Evolutionary conservation across 1,139 yeast genomes (phyloP).

Genomic region (Kodamaea sp.): DNA sequence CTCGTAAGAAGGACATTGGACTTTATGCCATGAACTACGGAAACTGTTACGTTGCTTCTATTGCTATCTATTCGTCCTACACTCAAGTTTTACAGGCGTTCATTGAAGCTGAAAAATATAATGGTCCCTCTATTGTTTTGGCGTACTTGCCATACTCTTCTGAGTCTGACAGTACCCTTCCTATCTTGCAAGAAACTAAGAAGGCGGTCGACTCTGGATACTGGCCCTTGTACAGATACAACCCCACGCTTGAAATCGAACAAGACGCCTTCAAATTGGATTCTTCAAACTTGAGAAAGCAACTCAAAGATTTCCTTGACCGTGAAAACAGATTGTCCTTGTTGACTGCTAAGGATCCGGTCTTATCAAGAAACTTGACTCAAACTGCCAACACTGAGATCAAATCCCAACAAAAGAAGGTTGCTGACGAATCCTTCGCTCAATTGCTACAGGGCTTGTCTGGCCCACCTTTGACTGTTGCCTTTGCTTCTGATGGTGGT

Average conservation of each 20-base stretch:
- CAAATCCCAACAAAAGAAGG: conserved; percentile 59
- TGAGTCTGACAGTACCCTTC: conserved; percentile 70
- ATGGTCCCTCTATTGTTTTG: conserved; percentile 88
- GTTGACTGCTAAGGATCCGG: conserved; percentile 70
- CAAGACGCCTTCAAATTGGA: conserved; percentile 72
- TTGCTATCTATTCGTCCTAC: conserved; percentile 90
- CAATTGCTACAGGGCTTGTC: conserved; percentile 81
- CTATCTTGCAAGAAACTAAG: conserved; percentile 83
- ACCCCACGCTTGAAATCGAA: conserved; percentile 56
- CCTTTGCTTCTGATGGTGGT: conserved; percentile 96
- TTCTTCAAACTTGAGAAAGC: conserved; percentile 78
- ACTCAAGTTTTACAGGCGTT: conserved; percentile 90
- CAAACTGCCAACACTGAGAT: conserved; percentile 60
- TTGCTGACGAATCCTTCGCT: conserved; percentile 77
- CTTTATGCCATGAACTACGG: conserved; percentile 95
- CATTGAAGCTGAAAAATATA: conserved; percentile 81
- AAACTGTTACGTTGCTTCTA: conserved; percentile 88
- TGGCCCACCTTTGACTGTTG: conserved; percentile 90
- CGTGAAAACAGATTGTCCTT: conserved; percentile 85
- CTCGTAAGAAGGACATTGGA: conserved; percentile 90
- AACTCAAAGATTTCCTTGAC: conserved; percentile 77
- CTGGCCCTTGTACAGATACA: conserved; percentile 92
- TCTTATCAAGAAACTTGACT: conserved; percentile 72
- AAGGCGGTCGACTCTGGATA: conserved; percentile 88
- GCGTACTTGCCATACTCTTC: conserved; percentile 82